These are phyloP conservation scores for Russula dissimulans DNA, from an alignment of 768 basidiomycete species.

Conservation along the genomic window DNA sequence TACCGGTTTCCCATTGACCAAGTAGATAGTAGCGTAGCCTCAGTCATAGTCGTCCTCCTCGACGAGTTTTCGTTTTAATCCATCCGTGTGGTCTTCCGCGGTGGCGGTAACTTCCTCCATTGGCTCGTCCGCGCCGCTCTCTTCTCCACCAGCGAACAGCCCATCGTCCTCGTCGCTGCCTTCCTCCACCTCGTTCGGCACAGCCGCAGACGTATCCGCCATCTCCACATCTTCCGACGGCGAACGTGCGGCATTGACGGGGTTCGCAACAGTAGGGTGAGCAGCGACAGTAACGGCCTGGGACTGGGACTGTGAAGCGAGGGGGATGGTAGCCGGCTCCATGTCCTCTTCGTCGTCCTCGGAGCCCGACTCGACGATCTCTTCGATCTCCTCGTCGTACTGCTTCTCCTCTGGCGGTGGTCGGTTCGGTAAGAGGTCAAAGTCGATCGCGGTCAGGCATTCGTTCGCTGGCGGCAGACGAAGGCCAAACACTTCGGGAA, in stretches of 20 bases:
- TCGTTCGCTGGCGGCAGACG: slow-evolving; percentile 63
- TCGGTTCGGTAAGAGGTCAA: slow-evolving; percentile 78
- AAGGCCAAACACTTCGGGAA: slow-evolving; percentile 85
- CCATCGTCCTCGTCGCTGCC: slow-evolving; percentile 75
- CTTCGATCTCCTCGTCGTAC: slow-evolving; percentile 76
- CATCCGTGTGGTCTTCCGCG: slow-evolving; percentile 34
- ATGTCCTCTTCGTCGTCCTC: slow-evolving; percentile 60
- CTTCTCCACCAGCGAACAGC: slow-evolving; percentile 67
- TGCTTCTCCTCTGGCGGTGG: slow-evolving; percentile 69
- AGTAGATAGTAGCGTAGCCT: neutral
- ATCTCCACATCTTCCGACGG: slow-evolving; percentile 60
- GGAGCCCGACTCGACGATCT: slow-evolving; percentile 66
- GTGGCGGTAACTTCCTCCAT: slow-evolving; percentile 65
- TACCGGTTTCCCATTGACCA: neutral
- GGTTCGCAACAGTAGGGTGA: slow-evolving; percentile 22
- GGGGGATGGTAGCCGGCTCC: slow-evolving; percentile 51
- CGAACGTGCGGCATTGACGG: slow-evolving; percentile 51
- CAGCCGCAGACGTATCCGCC: slow-evolving; percentile 30
- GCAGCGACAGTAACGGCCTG: slow-evolving; percentile 17
- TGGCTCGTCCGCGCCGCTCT: slow-evolving; percentile 60
- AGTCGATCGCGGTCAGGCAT: slow-evolving; percentile 72
- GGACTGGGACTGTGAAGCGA: slow-evolving; percentile 6
- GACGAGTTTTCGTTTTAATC: slow-evolving; percentile 68
- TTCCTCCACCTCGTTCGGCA: slow-evolving; percentile 38
- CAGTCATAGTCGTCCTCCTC: slow-evolving; percentile 86